Percentiles rank a stretch among this genome's conserved stretches.
Conservation (phyloP, 768 basidiomycete genomes). For the Panaeolus papilionaceus region DNA sequence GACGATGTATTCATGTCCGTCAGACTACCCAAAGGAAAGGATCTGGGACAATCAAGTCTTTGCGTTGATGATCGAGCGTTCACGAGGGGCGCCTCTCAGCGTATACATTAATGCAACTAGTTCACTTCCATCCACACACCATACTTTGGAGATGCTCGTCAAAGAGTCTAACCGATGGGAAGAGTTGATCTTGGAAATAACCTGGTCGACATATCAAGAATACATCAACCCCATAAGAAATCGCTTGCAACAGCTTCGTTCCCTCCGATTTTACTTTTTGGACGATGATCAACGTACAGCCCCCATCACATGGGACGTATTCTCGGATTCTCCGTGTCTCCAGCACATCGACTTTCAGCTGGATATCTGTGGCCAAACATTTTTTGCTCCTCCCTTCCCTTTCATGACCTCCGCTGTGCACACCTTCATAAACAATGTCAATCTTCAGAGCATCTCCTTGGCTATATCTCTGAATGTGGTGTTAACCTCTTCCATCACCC, state of each 20-base stretch:
- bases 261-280: not conserved
- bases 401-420: not conserved
- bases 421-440: not conserved
- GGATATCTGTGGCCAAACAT: not conserved
- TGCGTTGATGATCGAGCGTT: constrained; percentile 18
- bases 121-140: constrained; percentile 16
- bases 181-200: constrained; percentile 13
- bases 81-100: constrained; percentile 17
- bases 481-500: not conserved
- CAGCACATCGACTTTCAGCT: not conserved
- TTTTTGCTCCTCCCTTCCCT: not conserved
- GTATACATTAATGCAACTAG: constrained; percentile 15
- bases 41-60: constrained; percentile 5
- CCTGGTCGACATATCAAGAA: not conserved
- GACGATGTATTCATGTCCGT: constrained; percentile 9
- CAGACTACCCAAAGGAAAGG: not conserved
- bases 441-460: not conserved
- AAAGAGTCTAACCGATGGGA: constrained; percentile 20
- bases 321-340: not conserved
- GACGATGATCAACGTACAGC: not conserved
- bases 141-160: constrained; percentile 21
- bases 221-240: not conserved
- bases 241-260: not conserved
- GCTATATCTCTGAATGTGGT: not conserved
- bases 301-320: not conserved